Percentiles rank a stretch among this genome's conserved stretches.
Evolutionary conservation across 306 rosid genomes (phyloP).

Genomic region (Castanopsis chinensis): DNA sequence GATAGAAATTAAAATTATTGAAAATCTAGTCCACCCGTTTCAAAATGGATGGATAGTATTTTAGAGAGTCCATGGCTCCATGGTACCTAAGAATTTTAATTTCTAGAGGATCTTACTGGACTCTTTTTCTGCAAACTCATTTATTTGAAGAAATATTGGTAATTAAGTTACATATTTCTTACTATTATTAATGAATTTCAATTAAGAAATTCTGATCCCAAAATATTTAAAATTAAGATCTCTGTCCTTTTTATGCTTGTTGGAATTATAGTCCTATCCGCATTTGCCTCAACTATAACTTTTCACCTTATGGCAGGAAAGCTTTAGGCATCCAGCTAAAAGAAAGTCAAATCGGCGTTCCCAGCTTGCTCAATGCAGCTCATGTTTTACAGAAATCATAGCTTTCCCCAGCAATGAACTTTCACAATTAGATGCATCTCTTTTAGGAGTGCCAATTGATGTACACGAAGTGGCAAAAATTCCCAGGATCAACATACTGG

Average conservation of each 20-base stretch:
- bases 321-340: slow-evolving; percentile 27
- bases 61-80: too few species aligned
- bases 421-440: slow-evolving; percentile 17
- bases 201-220: neutral
- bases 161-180: too few species aligned
- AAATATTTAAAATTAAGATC: neutral
- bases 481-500: slow-evolving; percentile 24
- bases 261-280: neutral
- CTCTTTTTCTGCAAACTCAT: too few species aligned
- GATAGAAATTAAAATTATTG: too few species aligned
- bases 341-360: slow-evolving; percentile 22
- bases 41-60: too few species aligned
- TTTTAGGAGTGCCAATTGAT: slow-evolving; percentile 24
- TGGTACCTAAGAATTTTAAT: too few species aligned
- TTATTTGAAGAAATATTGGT: too few species aligned
- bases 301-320: slow-evolving; percentile 45
- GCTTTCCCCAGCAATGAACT: slow-evolving; percentile 22
- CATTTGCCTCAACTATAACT: neutral
- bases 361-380: slow-evolving; percentile 32
- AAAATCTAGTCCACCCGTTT: too few species aligned
- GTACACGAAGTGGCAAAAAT: slow-evolving; percentile 17
- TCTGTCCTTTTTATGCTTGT: neutral
- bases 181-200: neutral
- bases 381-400: slow-evolving; percentile 24
- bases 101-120: too few species aligned